Evolutionary conservation across 495 filamentous ascomycete species (phyloP).

Genomic region (Entonaema liquescens): DNA sequence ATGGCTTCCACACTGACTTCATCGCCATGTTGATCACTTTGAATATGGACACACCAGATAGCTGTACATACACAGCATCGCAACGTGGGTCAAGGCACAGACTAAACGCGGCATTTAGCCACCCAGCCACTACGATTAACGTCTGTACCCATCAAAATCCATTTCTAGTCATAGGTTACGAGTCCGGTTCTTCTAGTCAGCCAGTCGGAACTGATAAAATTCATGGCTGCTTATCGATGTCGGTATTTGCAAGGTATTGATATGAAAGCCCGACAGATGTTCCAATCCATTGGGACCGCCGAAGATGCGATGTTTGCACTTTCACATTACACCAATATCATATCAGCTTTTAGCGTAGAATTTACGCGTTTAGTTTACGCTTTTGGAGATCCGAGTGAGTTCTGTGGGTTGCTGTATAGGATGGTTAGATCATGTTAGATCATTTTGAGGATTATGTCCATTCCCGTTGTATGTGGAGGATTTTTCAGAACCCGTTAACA

Average conservation of each 20-base stretch:
- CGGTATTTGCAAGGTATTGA: neutral
- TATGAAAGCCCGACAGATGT: neutral
- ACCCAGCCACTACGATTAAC: constrained; percentile 14
- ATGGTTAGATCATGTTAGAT: neutral
- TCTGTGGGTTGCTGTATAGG: neutral
- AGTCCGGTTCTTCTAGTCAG: neutral
- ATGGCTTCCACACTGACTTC: constrained; percentile 21
- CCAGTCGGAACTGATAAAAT: neutral
- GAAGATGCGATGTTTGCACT: neutral
- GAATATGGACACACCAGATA: constrained; percentile 13
- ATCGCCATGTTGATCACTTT: constrained; percentile 21
- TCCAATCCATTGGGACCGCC: neutral
- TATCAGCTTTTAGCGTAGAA: neutral
- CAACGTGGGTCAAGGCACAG: constrained; percentile 27
- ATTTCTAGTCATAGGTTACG: neutral
- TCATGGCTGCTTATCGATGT: neutral
- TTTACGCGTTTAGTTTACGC: no score
- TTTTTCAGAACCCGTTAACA: constrained; percentile 19
- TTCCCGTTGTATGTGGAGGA: constrained; percentile 25
- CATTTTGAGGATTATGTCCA: neutral
- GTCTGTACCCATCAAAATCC: constrained; percentile 1
- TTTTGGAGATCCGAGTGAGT: neutral
- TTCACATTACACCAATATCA: neutral
- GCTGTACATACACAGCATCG: constrained; percentile 2
- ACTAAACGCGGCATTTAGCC: constrained; percentile 12